Evolutionary conservation across 257 asterid species (phyloP).

Genomic region (Jacaranda mimosifolia): DNA sequence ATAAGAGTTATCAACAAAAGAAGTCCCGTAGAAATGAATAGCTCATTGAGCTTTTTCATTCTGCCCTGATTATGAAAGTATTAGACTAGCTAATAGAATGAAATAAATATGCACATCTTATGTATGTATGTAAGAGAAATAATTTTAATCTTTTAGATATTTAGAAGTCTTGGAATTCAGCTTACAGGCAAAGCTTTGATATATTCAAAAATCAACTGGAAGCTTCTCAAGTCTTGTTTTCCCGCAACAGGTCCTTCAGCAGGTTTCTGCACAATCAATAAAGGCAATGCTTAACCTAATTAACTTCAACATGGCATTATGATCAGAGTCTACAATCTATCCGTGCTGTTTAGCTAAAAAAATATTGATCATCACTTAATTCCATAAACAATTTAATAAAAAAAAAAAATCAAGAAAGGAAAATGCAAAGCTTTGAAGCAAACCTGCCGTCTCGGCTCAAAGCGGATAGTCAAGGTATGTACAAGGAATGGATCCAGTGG

Average conservation of each 20-base stretch:
- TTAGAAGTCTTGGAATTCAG: slow-evolving; percentile 5
- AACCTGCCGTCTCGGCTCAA: slow-evolving; percentile 98
- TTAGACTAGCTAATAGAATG: neutral
- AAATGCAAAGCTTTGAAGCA: slow-evolving; percentile 17
- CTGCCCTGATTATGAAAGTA: neutral
- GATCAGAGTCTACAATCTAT: slow-evolving; percentile 8
- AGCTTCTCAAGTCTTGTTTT: slow-evolving; percentile 92
- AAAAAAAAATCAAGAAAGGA: neutral
- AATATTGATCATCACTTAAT: neutral
- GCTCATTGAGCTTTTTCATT: neutral
- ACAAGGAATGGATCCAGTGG: slow-evolving; percentile 96
- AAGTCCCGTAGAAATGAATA: neutral
- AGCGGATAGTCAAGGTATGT: slow-evolving; percentile 89
- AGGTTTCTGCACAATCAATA: slow-evolving; percentile 60
- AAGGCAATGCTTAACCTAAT: slow-evolving; percentile 24
- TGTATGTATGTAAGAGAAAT: neutral
- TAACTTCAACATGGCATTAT: neutral
- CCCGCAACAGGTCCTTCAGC: slow-evolving; percentile 63
- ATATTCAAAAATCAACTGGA: slow-evolving; percentile 89
- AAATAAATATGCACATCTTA: slow-evolving; percentile 16
- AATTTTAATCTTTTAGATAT: neutral
- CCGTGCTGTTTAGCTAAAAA: slow-evolving; percentile 1
- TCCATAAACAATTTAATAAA: neutral
- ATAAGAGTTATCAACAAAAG: too few relatives aligned
- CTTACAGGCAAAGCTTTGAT: slow-evolving; percentile 97